Evolutionary conservation across 176 grass and related monocot genomes (phyloP), one percentile per base, ranked within the genome.

Genomic region (Coix lacrymajobi): DNA sequence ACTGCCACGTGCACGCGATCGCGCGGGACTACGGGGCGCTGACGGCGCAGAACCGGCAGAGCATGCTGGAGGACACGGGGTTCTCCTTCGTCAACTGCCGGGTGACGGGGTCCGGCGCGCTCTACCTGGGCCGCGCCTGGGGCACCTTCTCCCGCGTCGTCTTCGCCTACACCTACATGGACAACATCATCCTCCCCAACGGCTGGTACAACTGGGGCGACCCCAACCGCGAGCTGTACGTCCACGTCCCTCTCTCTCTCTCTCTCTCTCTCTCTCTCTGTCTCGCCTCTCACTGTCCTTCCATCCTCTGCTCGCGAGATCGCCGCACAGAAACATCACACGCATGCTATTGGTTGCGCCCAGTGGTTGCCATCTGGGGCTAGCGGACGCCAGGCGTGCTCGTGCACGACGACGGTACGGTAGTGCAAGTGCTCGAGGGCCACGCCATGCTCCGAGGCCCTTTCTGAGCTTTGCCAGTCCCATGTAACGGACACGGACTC

Each of bases 151-250:
- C 96, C 4, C 87, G 96, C 25, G 96, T 99, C 54, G 75, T 99
- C 79, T 99, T 96, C 82, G 91, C 93, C 16, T 96, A 92, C 91
- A 99, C 96, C 5, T 96, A 96, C 91, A 99, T 99, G 96, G 93
- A 95, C 74, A 82, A 92, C 89, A 94, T 99, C 83, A 96, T 99
- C 85, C 38, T 89, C 84, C 96, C 96, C 0, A 69, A 87, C 0
- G 96, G 96, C 0, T 99, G 93, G 96, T 87, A 99, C 80, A 96
- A 99, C 77, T 99, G 91, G 93, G 91, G 91, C 31, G 96, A 99
- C 88, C 93, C 93, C 0, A 96, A 87, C 41, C 67, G 96, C 15
- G 62, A 66, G 77, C 28, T 79, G 77, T 79, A 79, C 62, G 77
- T 22, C 4, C n/a, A n/a, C n/a, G 4, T 15, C 32, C 2, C 24